Percentiles rank a stretch among this genome's conserved stretches.
Evolutionary conservation across 2,329 filamentous ascomycete species (phyloP).

Genomic region (Pyrenophora graminea): DNA sequence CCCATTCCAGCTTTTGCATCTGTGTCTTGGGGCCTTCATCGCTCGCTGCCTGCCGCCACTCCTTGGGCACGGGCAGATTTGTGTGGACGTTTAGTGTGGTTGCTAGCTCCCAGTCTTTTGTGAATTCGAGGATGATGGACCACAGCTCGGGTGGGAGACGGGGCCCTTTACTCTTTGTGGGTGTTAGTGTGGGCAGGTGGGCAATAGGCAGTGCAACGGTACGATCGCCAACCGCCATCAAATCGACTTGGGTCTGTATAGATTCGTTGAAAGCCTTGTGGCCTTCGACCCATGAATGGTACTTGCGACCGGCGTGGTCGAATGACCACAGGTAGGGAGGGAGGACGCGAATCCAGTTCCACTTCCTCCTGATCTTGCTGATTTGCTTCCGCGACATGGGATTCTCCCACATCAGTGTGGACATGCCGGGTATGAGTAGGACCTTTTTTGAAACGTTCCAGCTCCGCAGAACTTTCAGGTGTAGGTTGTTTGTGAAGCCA

Average conservation of each 20-base stretch:
- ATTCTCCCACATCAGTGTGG: slow-evolving; percentile 84
- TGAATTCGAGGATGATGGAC: slow-evolving; percentile 82
- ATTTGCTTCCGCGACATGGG: slow-evolving; percentile 87
- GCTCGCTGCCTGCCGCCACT: slow-evolving; percentile 70
- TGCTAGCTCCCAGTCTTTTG: slow-evolving; percentile 89
- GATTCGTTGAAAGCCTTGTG: slow-evolving; percentile 74
- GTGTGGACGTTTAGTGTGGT: slow-evolving; percentile 80
- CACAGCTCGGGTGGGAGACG: slow-evolving; percentile 81
- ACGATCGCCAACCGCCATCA: slow-evolving; percentile 74
- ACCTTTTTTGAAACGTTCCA: slow-evolving; percentile 89
- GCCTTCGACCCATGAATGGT: slow-evolving; percentile 56
- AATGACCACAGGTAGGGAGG: slow-evolving; percentile 83
- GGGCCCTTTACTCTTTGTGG: slow-evolving; percentile 45
- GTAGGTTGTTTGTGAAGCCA: slow-evolving; percentile 78
- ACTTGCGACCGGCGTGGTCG: slow-evolving; percentile 57
- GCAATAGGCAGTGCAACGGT: slow-evolving; percentile 51
- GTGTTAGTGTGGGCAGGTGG: slow-evolving; percentile 39
- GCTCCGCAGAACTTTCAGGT: slow-evolving; percentile 78
- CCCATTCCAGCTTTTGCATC: slow-evolving; percentile 81
- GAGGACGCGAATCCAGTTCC: slow-evolving; percentile 84
- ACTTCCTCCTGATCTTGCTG: slow-evolving; percentile 78
- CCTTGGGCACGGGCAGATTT: slow-evolving; percentile 70
- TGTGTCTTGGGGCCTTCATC: slow-evolving; percentile 71
- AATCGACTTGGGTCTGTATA: slow-evolving; percentile 75
- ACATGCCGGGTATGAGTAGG: slow-evolving; percentile 86